phyloP scores from a whole-genome alignment of 805 yeast genomes.

The Grigorovia transvaalensis region DNA sequence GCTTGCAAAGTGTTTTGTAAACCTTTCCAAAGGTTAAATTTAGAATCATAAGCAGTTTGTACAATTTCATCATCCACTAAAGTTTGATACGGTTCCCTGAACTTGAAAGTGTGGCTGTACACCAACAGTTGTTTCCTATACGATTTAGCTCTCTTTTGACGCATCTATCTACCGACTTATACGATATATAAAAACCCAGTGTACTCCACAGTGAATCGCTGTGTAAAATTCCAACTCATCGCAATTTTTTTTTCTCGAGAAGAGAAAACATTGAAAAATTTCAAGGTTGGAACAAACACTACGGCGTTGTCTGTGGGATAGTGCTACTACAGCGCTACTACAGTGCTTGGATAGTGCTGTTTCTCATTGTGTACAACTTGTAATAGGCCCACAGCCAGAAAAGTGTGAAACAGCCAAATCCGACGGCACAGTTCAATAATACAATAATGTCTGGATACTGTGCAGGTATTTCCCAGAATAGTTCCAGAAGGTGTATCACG shows the following conservation, averaged over 20 bases:
- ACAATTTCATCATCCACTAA: constrained; percentile 76
- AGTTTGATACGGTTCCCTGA: constrained; percentile 89
- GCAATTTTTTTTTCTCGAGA: neutral
- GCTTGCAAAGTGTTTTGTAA: constrained; percentile 71
- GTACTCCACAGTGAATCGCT: too few relatives aligned
- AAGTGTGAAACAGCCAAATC: constrained; percentile 62
- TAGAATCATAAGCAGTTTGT: constrained; percentile 50
- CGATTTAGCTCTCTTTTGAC: constrained; percentile 91
- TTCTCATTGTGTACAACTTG: constrained; percentile 33
- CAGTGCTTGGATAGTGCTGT: constrained; percentile 18
- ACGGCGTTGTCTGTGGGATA: neutral
- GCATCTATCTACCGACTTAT: constrained; percentile 39
- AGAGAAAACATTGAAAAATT: neutral
- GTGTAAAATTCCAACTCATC: neutral
- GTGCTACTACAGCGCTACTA: constrained; percentile 1
- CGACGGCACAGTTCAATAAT: constrained; percentile 57
- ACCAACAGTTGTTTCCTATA: constrained; percentile 89
- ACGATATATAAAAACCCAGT: too few relatives aligned
- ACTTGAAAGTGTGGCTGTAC: constrained; percentile 75
- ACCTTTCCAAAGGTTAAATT: constrained; percentile 74
- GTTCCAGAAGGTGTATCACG: constrained; percentile 46
- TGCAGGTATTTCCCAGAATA: constrained; percentile 40
- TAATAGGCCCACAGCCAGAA: constrained; percentile 80
- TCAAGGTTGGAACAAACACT: neutral
- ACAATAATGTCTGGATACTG: constrained; percentile 81